Conservation (phyloP, 306 rosid genomes). For the Purshia tridentata region DNA sequence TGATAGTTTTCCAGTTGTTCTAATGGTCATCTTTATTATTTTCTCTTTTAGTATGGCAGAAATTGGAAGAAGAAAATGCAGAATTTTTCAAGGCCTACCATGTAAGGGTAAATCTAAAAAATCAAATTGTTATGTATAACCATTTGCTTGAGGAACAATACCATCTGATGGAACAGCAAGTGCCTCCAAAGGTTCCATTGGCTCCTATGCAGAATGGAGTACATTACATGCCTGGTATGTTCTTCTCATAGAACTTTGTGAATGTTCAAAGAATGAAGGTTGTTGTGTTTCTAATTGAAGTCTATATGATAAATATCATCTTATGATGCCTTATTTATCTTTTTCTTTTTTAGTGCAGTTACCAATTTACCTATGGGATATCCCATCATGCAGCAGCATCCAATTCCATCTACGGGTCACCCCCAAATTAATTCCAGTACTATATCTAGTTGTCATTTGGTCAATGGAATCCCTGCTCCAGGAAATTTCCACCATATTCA, state of each 20-base stretch:
- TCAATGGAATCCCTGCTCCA: not conserved
- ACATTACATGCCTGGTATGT: slow-evolving; percentile 84
- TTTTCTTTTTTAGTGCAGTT: not conserved
- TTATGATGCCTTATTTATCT: not conserved
- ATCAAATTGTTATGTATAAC: slow-evolving; percentile 11
- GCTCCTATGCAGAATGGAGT: slow-evolving; percentile 55
- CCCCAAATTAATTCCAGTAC: slow-evolving; percentile 1
- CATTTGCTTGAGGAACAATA: slow-evolving; percentile 13
- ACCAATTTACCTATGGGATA: not conserved
- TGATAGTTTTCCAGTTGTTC: not conserved
- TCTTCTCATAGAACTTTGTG: slow-evolving; percentile 18
- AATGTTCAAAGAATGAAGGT: not conserved
- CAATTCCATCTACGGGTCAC: slow-evolving; percentile 5
- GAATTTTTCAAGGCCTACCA: slow-evolving; percentile 22
- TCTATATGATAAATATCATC: not conserved
- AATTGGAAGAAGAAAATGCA: slow-evolving; percentile 20
- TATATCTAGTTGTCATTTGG: not conserved
- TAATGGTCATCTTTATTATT: not conserved
- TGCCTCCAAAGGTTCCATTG: slow-evolving; percentile 73
- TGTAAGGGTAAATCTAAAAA: not conserved
- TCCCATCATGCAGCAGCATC: slow-evolving; percentile 1
- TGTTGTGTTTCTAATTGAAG: not conserved
- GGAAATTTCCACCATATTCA: slow-evolving; percentile 17
- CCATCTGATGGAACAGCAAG: slow-evolving; percentile 8
- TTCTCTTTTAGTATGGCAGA: slow-evolving; percentile 13